These are phyloP conservation scores for Candida smagusa DNA, from an alignment of 1,139 yeast genomes.

Conservation along the genomic window DNA sequence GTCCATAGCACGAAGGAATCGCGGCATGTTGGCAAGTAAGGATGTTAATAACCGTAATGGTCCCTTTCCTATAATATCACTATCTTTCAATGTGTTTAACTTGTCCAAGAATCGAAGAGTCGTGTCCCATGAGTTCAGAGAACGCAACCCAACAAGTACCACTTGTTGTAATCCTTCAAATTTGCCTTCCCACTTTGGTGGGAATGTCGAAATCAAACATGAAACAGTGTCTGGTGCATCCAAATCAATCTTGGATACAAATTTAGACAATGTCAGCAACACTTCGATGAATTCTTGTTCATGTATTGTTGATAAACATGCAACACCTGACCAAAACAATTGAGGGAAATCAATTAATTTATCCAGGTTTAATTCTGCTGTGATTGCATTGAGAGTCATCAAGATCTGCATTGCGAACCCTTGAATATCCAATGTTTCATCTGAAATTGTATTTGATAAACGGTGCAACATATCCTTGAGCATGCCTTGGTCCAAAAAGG, in stretches of 20 bases:
- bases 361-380: constrained; percentile 77
- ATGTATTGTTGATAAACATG: constrained; percentile 84
- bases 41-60: constrained; percentile 69
- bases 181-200: constrained; percentile 93
- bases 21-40: constrained; percentile 74
- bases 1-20: constrained; percentile 78
- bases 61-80: constrained; percentile 75
- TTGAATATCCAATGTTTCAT: constrained; percentile 83
- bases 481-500: constrained; percentile 83
- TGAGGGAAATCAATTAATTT: constrained; percentile 87
- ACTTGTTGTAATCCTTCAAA: constrained; percentile 85
- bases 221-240: constrained; percentile 84
- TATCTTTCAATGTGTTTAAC: constrained; percentile 62
- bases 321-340: constrained; percentile 93
- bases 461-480: constrained; percentile 91
- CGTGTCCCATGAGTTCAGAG: constrained; percentile 76
- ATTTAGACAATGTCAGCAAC: constrained; percentile 73
- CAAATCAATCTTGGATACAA: constrained; percentile 81
- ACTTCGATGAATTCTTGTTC: constrained; percentile 93
- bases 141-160: constrained; percentile 77
- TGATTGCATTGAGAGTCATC: constrained; percentile 90
- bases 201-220: constrained; percentile 80
- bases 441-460: constrained; percentile 88
- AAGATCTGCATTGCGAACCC: constrained; percentile 96
- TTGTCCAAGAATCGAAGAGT: constrained; percentile 72